Conservation (phyloP, 2,329 filamentous ascomycete genomes). For the Graphilbum ipis-grandicollis region DNA sequence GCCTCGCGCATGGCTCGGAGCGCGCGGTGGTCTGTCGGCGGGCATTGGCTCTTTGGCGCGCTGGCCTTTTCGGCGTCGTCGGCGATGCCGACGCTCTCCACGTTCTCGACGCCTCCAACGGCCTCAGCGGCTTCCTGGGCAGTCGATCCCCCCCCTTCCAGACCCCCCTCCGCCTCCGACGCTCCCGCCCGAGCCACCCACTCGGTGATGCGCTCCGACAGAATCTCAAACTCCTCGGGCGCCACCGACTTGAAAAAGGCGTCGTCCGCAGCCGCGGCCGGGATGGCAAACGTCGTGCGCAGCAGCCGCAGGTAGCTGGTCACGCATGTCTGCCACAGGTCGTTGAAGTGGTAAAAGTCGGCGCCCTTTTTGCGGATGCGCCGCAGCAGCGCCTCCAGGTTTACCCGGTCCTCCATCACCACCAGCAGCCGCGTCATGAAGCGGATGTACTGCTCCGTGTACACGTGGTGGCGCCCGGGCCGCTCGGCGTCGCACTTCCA, state of each 20-base stretch:
- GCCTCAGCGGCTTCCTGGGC: no score
- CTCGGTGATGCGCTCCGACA: slow-evolving; percentile 34
- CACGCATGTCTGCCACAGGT: slow-evolving; percentile 41
- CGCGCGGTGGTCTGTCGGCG: slow-evolving; percentile 22
- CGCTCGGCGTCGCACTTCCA: slow-evolving; percentile 85
- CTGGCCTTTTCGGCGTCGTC: no score
- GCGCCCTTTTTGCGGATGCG: slow-evolving; percentile 67
- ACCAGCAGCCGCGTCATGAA: slow-evolving; percentile 65
- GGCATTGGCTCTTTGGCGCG: no score
- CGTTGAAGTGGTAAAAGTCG: slow-evolving; percentile 49
- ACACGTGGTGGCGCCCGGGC: slow-evolving; percentile 77
- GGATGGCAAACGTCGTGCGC: slow-evolving; percentile 28
- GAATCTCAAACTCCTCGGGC: slow-evolving; percentile 39
- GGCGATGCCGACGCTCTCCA: no score
- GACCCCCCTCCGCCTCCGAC: no score
- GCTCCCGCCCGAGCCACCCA: slow-evolving; percentile 28
- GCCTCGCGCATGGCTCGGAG: slow-evolving; percentile 39
- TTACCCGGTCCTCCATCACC: slow-evolving; percentile 55
- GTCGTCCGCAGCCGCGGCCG: slow-evolving; percentile 30
- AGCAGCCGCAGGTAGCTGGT: slow-evolving; percentile 35
- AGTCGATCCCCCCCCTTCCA: no score
- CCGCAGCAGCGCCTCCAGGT: slow-evolving; percentile 61
- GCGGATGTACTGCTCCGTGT: slow-evolving; percentile 70
- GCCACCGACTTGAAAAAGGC: slow-evolving; percentile 35
- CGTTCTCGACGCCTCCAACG: no score